These are phyloP conservation scores for Leccinum cinnamomeum DNA, from an alignment of 1,284 basidiomycete genomes.

Conservation along the genomic window DNA sequence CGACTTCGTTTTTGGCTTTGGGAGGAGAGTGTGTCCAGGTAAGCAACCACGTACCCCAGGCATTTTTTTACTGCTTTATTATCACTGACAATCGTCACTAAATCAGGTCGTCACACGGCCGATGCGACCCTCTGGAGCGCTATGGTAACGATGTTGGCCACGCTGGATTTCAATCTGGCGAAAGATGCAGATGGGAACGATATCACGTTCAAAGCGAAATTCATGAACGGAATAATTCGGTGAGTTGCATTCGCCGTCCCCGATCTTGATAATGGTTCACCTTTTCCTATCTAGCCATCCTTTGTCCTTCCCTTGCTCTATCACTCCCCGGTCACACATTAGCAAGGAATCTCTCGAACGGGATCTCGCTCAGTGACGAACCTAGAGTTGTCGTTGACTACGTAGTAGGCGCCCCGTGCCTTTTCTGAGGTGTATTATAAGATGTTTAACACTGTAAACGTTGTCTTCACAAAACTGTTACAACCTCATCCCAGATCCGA, in stretches of 20 bases:
- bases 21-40: constrained; percentile 27
- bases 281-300: neutral
- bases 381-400: neutral
- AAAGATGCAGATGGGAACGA: constrained; percentile 11
- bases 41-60: neutral
- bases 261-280: neutral
- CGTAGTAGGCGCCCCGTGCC: neutral
- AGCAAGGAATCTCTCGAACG: constrained; percentile 10
- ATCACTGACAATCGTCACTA: neutral
- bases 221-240: constrained; percentile 12
- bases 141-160: constrained; percentile 27
- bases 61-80: neutral
- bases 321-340: constrained; percentile 16
- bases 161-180: constrained; percentile 19
- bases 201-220: constrained; percentile 17
- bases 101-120: constrained; percentile 21
- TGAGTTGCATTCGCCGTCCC: neutral
- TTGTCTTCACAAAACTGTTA: too few relatives aligned
- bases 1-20: constrained; percentile 29
- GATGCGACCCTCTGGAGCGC: constrained; percentile 22
- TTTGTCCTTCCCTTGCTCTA: neutral
- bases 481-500: too few relatives aligned
- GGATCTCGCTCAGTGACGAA: constrained; percentile 1
- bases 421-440: neutral
- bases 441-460: neutral